Evolutionary conservation across 345 rosid genomes (phyloP).

Genomic region (Arabis hirsuta): DNA sequence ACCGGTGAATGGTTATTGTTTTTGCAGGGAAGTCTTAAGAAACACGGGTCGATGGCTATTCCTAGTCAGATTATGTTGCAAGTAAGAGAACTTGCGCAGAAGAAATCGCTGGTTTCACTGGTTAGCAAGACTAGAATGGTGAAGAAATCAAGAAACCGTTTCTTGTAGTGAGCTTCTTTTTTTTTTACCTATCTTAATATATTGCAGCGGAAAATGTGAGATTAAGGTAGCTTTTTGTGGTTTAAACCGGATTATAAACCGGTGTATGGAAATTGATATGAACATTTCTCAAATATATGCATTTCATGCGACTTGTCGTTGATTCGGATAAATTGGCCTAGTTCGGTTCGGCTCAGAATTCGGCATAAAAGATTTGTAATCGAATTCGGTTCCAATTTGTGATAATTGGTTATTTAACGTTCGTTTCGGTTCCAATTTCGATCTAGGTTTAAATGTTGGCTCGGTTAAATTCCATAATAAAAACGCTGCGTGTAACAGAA

Average conservation of each 20-base stretch:
- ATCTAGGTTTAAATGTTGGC: not conserved
- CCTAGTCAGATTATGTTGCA: constrained; percentile 66
- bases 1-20: constrained; percentile 18
- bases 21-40: constrained; percentile 62
- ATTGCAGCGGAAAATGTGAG: constrained; percentile 10
- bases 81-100: constrained; percentile 83
- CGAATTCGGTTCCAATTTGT: not conserved
- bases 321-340: not conserved
- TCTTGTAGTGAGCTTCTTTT: constrained; percentile 49
- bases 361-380: not conserved
- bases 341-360: not conserved
- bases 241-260: constrained; percentile 9
- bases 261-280: constrained; percentile 18
- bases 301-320: constrained; percentile 3
- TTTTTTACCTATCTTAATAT: not conserved
- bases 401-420: no score
- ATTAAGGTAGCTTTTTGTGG: constrained; percentile 22
- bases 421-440: not conserved
- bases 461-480: not conserved
- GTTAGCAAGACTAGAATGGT: constrained; percentile 48
- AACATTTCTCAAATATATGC: not conserved
- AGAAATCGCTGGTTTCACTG: constrained; percentile 54
- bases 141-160: constrained; percentile 53
- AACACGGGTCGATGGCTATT: constrained; percentile 66
- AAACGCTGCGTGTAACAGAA: constrained; percentile 1